phyloP scores from a whole-genome alignment of 768 basidiomycete species.

The Lactarius deliciosus region DNA sequence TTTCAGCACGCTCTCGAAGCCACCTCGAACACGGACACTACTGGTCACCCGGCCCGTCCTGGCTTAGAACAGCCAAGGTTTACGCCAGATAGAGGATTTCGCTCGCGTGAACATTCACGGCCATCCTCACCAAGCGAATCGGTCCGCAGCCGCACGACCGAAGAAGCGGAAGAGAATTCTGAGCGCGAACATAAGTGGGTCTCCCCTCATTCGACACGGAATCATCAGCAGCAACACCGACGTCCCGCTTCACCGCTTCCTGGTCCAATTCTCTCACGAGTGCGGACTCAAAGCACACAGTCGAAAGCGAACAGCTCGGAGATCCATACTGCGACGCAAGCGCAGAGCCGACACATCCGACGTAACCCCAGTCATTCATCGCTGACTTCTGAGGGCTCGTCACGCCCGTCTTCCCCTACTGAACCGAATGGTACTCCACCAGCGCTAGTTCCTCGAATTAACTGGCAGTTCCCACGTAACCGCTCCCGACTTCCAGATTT shows the following conservation, averaged over 20 bases:
- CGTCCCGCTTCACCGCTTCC: slow-evolving; percentile 11
- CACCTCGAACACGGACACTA: slow-evolving; percentile 34
- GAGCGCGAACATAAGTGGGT: slow-evolving; percentile 11
- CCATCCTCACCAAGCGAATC: slow-evolving; percentile 25
- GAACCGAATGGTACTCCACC: slow-evolving; percentile 22
- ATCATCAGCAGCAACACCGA: slow-evolving; percentile 8
- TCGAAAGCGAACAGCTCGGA: slow-evolving; percentile 11
- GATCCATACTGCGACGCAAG: slow-evolving; percentile 37
- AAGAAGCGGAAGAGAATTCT: slow-evolving; percentile 14
- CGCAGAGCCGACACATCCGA: slow-evolving; percentile 35
- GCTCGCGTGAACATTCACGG: slow-evolving; percentile 21
- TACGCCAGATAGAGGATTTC: slow-evolving; percentile 14
- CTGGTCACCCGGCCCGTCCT: slow-evolving; percentile 37
- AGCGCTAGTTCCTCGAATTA: slow-evolving; percentile 36
- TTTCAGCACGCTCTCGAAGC: slow-evolving; percentile 39
- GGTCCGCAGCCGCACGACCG: slow-evolving; percentile 12
- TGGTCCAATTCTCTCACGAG: slow-evolving; percentile 7
- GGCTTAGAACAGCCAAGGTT: slow-evolving; percentile 9
- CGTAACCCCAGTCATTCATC: slow-evolving; percentile 16
- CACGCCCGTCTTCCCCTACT: slow-evolving; percentile 16
- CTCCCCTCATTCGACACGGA: slow-evolving; percentile 2
- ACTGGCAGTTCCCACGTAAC: slow-evolving; percentile 43
- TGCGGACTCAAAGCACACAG: slow-evolving; percentile 5
- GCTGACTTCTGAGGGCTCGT: slow-evolving; percentile 27
- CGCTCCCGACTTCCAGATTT: slow-evolving; percentile 41